Evolutionary conservation across 495 filamentous ascomycete species (phyloP), one percentile per base, ranked within the genome.

Genomic region (Hypoxylon crocopeplum): DNA sequence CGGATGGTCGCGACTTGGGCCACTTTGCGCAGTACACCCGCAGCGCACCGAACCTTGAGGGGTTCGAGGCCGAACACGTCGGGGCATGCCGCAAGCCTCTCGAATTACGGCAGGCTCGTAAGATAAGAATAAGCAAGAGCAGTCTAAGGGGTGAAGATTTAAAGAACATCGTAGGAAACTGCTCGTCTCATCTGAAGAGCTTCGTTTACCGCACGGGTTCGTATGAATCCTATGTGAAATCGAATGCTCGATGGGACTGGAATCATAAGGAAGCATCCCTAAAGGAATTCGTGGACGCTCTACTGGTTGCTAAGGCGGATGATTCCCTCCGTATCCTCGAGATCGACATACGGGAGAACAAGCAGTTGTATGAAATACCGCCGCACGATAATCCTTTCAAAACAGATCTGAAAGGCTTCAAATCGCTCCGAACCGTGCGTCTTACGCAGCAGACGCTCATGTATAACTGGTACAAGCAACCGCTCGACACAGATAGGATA

Each of bases 401-500:
- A 5, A 34, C 7, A 12, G 13, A n/a, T 13, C 34, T 38, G 13
- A 2, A 38, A 5, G 15, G 4, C n/a, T 19, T 38, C 13, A 1
- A 5, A 2, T 5, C n/a, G 2, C 47, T 38, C 8, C 16, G 16
- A 13, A 29, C 0, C 34, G 10, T 29, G 13, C 22, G 4, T 1
- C 40, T 59, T 5, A 52, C 56, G 3, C 56, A 59, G 27, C 56
- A 59, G 33, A 40, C 40, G 2, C 7, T 59, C 11, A 47, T 47
- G 40, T n/a, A 19, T 13, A 7, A 38, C 13, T 4, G 6, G 13
- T 7, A 38, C 13, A 7, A n/a, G 15, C 13, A 8, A 8, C 10
- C 1, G 1, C 11, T 17, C 24, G 22, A 7, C 5, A 32, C n/a
- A 8, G 22, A 1, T 25, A 6, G 3, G 19, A 8, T 3, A 7